These are phyloP conservation scores for Verticillium tricorpus DNA, from an alignment of 2,329 filamentous ascomycete genomes.

Conservation along the genomic window DNA sequence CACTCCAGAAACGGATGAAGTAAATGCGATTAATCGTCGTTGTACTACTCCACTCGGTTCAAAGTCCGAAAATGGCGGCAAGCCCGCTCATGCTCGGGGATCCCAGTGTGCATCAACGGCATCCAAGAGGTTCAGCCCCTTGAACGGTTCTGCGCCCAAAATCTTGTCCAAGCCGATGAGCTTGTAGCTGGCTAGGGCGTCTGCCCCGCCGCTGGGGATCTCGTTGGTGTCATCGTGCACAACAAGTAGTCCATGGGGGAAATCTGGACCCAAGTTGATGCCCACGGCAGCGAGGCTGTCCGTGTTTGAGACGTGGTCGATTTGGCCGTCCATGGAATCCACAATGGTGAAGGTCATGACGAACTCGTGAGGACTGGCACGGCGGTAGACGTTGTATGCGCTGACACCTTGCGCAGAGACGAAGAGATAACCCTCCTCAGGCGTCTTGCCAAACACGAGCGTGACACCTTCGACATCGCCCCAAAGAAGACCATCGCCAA, in stretches of 20 bases:
- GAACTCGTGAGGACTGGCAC: constrained; percentile 42
- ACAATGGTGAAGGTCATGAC: constrained; percentile 44
- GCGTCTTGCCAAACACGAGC: constrained; percentile 38
- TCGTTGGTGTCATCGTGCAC: constrained; percentile 52
- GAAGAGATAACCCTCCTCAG: constrained; percentile 42
- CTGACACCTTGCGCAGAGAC: constrained; percentile 50
- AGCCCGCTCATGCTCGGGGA: constrained; percentile 19
- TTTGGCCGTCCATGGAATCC: constrained; percentile 30
- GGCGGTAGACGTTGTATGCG: constrained; percentile 45
- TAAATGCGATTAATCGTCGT: not conserved
- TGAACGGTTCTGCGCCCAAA: constrained; percentile 23
- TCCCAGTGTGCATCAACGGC: constrained; percentile 35
- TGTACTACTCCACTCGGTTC: not conserved
- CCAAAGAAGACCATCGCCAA: constrained; percentile 42
- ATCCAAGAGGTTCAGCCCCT: constrained; percentile 23
- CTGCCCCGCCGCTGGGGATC: constrained; percentile 38
- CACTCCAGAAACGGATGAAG: not conserved
- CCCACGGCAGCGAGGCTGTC: constrained; percentile 46
- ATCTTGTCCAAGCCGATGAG: constrained; percentile 37
- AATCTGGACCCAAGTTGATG: constrained; percentile 32
- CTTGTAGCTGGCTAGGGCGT: constrained; percentile 45
- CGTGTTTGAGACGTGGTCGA: constrained; percentile 49
- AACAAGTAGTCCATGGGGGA: constrained; percentile 41
- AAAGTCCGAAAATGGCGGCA: not conserved
- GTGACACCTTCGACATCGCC: constrained; percentile 52